Percentiles rank a stretch among this genome's conserved stretches.
These are phyloP conservation scores for Boletales sp. DNA, from an alignment of 768 basidiomycete species.

Conservation along the genomic window DNA sequence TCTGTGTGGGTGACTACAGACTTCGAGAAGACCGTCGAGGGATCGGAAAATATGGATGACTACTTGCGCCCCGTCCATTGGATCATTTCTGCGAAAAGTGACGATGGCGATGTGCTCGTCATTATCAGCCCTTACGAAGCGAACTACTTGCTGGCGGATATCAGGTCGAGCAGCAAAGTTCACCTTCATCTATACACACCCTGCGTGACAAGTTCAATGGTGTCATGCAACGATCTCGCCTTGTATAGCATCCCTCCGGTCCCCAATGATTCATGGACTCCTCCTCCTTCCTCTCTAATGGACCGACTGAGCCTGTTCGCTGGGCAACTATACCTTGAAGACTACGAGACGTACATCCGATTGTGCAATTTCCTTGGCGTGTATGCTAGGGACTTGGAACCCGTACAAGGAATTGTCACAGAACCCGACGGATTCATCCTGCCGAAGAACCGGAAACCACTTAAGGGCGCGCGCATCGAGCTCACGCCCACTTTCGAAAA, in stretches of 20 bases:
- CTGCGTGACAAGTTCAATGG: not conserved
- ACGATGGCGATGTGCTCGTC: constrained; percentile 20
- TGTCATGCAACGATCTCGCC: not conserved
- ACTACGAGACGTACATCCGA: not conserved
- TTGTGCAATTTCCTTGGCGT: not conserved
- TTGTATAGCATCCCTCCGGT: not conserved
- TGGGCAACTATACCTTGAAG: not conserved
- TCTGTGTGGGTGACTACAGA: not conserved
- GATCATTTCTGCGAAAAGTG: not conserved
- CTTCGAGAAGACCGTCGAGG: not conserved
- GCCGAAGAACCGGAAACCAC: not conserved
- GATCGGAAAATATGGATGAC: not conserved
- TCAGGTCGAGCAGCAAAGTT: constrained; percentile 23
- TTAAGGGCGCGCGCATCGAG: not conserved
- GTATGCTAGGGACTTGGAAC: not conserved
- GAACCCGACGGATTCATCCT: not conserved
- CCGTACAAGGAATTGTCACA: not conserved
- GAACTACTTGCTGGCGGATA: constrained; percentile 33
- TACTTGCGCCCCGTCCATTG: constrained; percentile 4
- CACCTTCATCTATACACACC: constrained; percentile 4
- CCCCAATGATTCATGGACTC: not conserved
- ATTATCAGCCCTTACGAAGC: constrained; percentile 39
- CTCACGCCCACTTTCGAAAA: constrained; percentile 24
- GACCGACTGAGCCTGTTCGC: constrained; percentile 1
- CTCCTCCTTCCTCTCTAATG: not conserved